Evolutionary conservation across 192 early-diverging fungal species (phyloP).

Genomic region (Coemansia sp.): DNA sequence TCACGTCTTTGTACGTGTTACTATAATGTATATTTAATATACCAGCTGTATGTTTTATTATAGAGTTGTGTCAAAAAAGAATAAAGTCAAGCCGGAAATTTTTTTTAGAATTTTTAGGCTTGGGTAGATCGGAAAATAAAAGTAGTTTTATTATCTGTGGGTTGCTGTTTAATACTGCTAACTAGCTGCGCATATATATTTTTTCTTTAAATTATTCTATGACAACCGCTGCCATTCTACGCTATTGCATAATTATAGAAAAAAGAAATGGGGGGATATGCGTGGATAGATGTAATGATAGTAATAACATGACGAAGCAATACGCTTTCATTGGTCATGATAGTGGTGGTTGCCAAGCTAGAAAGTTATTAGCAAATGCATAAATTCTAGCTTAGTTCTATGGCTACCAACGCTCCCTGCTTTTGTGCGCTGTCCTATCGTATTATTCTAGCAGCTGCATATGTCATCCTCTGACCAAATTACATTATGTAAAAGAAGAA

Average conservation of each 20-base stretch:
- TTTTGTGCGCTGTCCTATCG: not conserved
- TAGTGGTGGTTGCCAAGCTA: not conserved
- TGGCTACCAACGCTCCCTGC: not conserved
- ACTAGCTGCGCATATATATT: not conserved
- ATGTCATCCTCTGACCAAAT: not conserved
- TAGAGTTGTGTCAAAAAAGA: conserved; percentile 6
- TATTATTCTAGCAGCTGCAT: not conserved
- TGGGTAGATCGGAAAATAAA: not conserved
- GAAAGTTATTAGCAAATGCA: not conserved
- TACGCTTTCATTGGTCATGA: not conserved
- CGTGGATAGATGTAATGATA: not conserved
- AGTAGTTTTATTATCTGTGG: not conserved
- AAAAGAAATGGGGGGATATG: not conserved
- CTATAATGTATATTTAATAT: not conserved
- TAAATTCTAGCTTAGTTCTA: not conserved
- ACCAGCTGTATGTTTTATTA: not conserved
- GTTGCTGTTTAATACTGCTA: not conserved
- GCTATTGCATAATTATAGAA: not conserved
- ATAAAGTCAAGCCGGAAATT: not conserved
- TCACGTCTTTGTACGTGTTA: not conserved
- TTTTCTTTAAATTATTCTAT: not conserved
- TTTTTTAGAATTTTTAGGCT: conserved; percentile 5
- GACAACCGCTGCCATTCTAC: not conserved
- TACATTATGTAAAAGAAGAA: not conserved
- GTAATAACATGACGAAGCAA: conserved; percentile 2